Base-by-base conservation (phyloP, 2,329 filamentous ascomycete genomes). In the Sporothrix curviconia region DNA sequence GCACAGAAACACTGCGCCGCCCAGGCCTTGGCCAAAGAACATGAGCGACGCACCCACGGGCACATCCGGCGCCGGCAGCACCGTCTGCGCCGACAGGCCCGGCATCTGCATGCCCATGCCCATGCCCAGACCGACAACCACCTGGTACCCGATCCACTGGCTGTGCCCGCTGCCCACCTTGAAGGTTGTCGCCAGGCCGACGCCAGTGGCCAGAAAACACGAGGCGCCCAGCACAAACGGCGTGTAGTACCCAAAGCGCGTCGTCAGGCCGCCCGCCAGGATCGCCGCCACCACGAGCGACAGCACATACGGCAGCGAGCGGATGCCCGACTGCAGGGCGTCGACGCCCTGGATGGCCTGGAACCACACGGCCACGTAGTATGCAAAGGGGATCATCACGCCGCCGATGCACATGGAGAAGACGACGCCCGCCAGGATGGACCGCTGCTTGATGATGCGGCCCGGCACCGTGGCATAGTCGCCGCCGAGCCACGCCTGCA, bases 161-260 rank as follows among this genome's bases (percentile, higher is more conserved):
- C 53, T 39, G 36, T 56, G 51, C 1, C 52, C 49, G 4, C 65
- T 73, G 47, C 64, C 63, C 5, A 77, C 69, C 42, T 69, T 68
- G 7, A 82, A 72, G 0, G 78, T 82, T 2, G 78, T 78, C 58
- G 84, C 70, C 53, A 84, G 72, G 15, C 80, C 81, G 68, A 64
- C 12, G 17, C 44, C 60, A 4, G 55, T 22, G 34, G 53, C 22
- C 3, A n/a, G 7, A 3, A 61, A n/a, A 67, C 62, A 59, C 32
- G 43, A 9, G 46, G 60, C 50, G 17, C 69, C 32, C 9, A 61
- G 24, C 11, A 60, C 3, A 9, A 53, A 61, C 2, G 58, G 55
- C 8, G 32, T 54, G 39, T 60, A 76, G 61, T 73, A 74, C 9
- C 74, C 74, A 19, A 72, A 62, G n/a, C 64, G 67, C 1, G 67